Conservation (phyloP, 1,284 basidiomycete genomes). For the Irpex sp. region DNA sequence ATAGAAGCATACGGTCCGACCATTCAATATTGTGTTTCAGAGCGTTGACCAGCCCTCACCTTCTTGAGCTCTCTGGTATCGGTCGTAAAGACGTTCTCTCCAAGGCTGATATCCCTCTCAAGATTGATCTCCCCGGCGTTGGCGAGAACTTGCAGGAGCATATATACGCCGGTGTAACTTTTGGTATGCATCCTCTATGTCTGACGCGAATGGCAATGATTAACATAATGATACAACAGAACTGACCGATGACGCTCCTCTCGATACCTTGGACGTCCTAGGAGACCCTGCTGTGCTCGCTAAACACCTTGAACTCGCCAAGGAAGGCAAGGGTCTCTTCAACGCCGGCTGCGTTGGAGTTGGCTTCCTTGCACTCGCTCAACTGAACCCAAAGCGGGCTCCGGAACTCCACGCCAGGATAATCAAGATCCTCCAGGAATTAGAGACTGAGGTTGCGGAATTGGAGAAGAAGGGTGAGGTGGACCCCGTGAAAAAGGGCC, state of each 20-base stretch:
- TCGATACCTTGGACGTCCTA: constrained; percentile 14
- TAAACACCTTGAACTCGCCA: constrained; percentile 12
- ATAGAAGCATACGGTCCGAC: background rate
- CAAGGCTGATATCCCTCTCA: constrained; percentile 25
- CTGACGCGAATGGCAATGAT: background rate
- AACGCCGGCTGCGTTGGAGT: constrained; percentile 4
- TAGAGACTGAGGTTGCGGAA: constrained; percentile 1
- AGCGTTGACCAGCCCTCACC: constrained; percentile 27
- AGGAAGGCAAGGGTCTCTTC: constrained; percentile 14
- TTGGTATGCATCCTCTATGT: background rate
- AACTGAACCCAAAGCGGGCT: background rate
- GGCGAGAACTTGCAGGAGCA: constrained; percentile 39
- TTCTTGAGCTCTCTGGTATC: constrained; percentile 40
- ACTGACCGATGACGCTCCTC: constrained; percentile 11
- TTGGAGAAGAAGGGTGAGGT: constrained; percentile 1
- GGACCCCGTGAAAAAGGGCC: constrained; percentile 10
- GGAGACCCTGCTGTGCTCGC: constrained; percentile 10
- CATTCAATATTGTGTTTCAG: constrained; percentile 6
- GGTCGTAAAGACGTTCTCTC: constrained; percentile 26
- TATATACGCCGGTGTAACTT: constrained; percentile 8
- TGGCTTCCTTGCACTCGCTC: constrained; percentile 4
- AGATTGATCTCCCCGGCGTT: constrained; percentile 26
- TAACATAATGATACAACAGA: constrained; percentile 3
- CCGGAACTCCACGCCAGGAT: constrained; percentile 1
- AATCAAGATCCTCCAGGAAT: constrained; percentile 2